phyloP scores from a whole-genome alignment of 345 rosid genomes.

The Eucalyptus cloeziana region DNA sequence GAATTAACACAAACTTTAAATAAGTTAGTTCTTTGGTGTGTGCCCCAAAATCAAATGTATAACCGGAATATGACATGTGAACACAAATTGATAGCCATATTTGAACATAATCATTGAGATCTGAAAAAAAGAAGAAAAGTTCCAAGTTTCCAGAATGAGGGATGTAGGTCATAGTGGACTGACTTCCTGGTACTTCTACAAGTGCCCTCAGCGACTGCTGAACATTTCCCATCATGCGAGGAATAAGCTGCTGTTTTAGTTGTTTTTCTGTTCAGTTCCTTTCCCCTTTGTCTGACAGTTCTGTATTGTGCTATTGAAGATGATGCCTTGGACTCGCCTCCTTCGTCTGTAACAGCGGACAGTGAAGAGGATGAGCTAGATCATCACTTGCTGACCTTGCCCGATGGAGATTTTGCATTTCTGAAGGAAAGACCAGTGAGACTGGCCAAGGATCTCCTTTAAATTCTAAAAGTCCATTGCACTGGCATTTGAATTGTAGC shows the following conservation, averaged over 20 bases:
- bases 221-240: neutral
- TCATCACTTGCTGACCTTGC: constrained; percentile 52
- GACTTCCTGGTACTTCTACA: neutral
- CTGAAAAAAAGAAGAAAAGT: neutral
- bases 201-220: neutral
- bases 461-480: neutral
- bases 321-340: constrained; percentile 40
- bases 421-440: constrained; percentile 55
- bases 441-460: constrained; percentile 47
- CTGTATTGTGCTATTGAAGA: constrained; percentile 25
- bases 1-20: neutral
- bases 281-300: neutral
- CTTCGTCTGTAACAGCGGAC: constrained; percentile 36
- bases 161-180: neutral
- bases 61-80: neutral
- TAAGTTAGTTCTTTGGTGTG: neutral
- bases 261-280: neutral
- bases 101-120: neutral
- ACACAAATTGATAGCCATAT: neutral
- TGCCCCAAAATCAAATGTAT: neutral
- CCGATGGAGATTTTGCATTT: constrained; percentile 54
- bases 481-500: neutral
- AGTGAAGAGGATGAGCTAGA: constrained; percentile 63
- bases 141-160: neutral
- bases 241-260: neutral